These are phyloP conservation scores for Steccherinum ochraceum DNA, from an alignment of 768 basidiomycete species.

Conservation along the genomic window DNA sequence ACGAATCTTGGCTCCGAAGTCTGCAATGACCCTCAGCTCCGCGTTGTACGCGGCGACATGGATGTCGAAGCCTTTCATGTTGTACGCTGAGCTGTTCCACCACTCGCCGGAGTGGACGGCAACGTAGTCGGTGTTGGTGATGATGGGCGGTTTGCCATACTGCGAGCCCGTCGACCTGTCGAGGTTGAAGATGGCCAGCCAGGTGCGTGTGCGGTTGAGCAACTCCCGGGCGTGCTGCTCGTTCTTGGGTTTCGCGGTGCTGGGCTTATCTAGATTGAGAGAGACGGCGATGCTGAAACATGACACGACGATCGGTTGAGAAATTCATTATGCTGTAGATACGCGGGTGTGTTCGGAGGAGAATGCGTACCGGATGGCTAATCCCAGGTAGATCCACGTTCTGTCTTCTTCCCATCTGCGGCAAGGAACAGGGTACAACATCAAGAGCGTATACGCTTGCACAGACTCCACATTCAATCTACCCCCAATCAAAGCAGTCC, in stretches of 20 bases:
- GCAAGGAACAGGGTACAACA: slow-evolving; percentile 70
- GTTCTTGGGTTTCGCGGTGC: slow-evolving; percentile 59
- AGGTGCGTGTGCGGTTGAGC: slow-evolving; percentile 83
- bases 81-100: slow-evolving; percentile 65
- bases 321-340: slow-evolving; percentile 1
- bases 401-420: slow-evolving; percentile 86
- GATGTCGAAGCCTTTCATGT: slow-evolving; percentile 71
- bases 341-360: not conserved
- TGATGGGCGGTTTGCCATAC: slow-evolving; percentile 83
- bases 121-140: slow-evolving; percentile 71
- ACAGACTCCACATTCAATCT: slow-evolving; percentile 80
- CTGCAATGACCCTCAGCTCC: slow-evolving; percentile 58
- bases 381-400: slow-evolving; percentile 83
- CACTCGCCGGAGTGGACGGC: slow-evolving; percentile 63
- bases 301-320: too few species aligned
- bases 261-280: slow-evolving; percentile 79
- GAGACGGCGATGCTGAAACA: slow-evolving; percentile 78
- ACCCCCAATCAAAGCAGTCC: slow-evolving; percentile 68
- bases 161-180: slow-evolving; percentile 86
- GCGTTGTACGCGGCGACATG: slow-evolving; percentile 75
- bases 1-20: slow-evolving; percentile 59
- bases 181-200: slow-evolving; percentile 87
- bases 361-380: slow-evolving; percentile 67
- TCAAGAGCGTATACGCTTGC: slow-evolving; percentile 75
- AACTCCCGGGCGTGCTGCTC: slow-evolving; percentile 82